A percentile compares a stretch with the other conserved stretches of the same genome.
These are phyloP conservation scores for Osmanthus fragrans DNA, from an alignment of 257 asterid species.

Conservation along the genomic window DNA sequence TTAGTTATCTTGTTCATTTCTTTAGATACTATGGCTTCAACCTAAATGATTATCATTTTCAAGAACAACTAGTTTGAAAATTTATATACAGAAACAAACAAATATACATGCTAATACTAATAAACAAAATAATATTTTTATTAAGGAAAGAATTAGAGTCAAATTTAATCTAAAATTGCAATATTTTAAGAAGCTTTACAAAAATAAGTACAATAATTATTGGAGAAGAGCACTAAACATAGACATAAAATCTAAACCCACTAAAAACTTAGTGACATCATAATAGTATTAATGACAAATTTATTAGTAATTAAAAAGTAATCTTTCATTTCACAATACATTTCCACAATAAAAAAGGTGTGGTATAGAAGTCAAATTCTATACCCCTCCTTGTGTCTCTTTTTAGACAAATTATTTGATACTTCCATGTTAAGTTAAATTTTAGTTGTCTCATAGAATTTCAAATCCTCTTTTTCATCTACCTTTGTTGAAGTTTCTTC, in stretches of 20 bases:
- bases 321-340: neutral
- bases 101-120: neutral
- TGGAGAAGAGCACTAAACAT: neutral
- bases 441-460: conserved; percentile 9
- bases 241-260: neutral
- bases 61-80: neutral
- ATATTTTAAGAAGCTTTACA: too few species aligned
- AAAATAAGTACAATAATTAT: neutral
- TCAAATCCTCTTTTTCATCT: conserved; percentile 27
- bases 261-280: neutral
- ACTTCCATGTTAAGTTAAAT: conserved; percentile 15
- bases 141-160: too few species aligned
- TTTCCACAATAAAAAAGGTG: conserved; percentile 4
- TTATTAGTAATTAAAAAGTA: neutral
- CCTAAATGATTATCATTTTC: neutral
- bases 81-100: too few species aligned
- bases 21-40: too few species aligned
- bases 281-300: neutral
- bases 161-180: too few species aligned
- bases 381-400: neutral
- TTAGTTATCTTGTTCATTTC: too few species aligned
- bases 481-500: conserved; percentile 18
- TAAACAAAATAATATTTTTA: too few species aligned
- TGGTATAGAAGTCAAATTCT: conserved; percentile 22
- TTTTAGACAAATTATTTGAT: conserved; percentile 16